These are phyloP conservation scores for Oryza coarctata DNA, from an alignment of 176 grass and related monocot genomes.

Conservation along the genomic window DNA sequence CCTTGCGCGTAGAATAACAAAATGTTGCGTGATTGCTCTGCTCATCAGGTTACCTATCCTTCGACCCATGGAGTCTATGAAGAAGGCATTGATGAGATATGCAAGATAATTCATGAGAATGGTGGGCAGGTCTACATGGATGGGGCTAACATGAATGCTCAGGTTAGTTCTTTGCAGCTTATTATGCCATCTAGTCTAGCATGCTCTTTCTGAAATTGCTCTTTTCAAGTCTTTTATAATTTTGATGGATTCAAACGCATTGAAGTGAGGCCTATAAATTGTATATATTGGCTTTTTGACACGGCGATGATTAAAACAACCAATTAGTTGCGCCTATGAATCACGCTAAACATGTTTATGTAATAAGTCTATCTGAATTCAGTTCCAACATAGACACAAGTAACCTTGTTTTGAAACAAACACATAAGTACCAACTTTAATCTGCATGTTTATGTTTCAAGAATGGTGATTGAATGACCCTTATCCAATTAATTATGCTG, in stretches of 20 bases:
- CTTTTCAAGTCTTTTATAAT: background rate
- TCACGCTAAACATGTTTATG: no score
- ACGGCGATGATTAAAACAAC: no score
- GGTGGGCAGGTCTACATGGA: constrained; percentile 99
- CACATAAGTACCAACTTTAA: constrained; percentile 3
- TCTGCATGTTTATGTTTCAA: constrained; percentile 5
- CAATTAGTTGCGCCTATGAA: no score
- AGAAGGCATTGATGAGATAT: constrained; percentile 98
- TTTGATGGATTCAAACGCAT: no score
- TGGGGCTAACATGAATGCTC: constrained; percentile 99
- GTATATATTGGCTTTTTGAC: no score
- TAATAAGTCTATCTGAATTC: background rate
- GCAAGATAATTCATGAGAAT: constrained; percentile 96
- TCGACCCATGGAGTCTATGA: constrained; percentile 99
- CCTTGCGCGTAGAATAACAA: background rate
- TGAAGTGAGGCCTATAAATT: no score
- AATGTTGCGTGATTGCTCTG: constrained; percentile 25
- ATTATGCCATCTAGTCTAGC: background rate
- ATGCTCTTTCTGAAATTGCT: background rate
- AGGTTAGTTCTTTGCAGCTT: constrained; percentile 55
- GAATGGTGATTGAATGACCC: background rate
- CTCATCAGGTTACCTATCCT: constrained; percentile 91
- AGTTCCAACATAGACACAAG: constrained; percentile 8
- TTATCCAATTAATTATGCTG: background rate
- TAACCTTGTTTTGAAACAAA: background rate